phyloP scores from a whole-genome alignment of 768 basidiomycete species.

The Sporobolomyces roseus region DNA sequence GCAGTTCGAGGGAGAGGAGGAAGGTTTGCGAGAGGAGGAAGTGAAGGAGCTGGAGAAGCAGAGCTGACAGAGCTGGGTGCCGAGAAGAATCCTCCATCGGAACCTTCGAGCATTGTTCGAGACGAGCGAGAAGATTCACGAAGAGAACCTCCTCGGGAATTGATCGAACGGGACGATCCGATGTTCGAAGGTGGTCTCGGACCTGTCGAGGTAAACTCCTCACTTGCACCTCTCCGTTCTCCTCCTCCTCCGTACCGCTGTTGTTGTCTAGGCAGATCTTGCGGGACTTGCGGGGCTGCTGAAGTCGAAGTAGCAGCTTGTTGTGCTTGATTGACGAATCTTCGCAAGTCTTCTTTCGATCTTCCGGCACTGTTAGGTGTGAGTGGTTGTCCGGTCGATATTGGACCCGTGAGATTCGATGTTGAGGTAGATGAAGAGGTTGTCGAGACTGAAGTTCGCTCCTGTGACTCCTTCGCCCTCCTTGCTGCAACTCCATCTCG shows the following conservation, averaged over 20 bases:
- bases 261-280: too few species aligned
- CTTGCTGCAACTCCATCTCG: conserved; percentile 51
- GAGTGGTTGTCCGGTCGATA: conserved; percentile 12
- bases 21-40: conserved; percentile 4
- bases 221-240: conserved; percentile 10
- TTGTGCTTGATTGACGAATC: conserved; percentile 50
- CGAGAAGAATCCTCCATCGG: conserved; percentile 14
- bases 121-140: conserved; percentile 20
- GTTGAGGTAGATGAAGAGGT: background rate
- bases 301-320: conserved; percentile 26
- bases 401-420: conserved; percentile 17
- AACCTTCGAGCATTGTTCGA: conserved; percentile 5
- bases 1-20: conserved; percentile 13
- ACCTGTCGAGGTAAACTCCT: background rate
- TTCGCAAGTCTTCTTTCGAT: conserved; percentile 64
- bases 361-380: conserved; percentile 29
- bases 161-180: conserved; percentile 4
- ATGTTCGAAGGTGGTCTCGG: conserved; percentile 1
- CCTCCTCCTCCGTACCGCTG: too few species aligned
- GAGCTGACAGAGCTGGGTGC: background rate
- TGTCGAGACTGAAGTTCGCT: background rate
- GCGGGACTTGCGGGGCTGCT: too few species aligned
- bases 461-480: conserved; percentile 12
- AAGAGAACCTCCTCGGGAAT: conserved; percentile 1
- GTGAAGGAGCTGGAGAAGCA: background rate